phyloP scores from a whole-genome alignment of 148 eudicot species.

The Dysphania ambrosioides region DNA sequence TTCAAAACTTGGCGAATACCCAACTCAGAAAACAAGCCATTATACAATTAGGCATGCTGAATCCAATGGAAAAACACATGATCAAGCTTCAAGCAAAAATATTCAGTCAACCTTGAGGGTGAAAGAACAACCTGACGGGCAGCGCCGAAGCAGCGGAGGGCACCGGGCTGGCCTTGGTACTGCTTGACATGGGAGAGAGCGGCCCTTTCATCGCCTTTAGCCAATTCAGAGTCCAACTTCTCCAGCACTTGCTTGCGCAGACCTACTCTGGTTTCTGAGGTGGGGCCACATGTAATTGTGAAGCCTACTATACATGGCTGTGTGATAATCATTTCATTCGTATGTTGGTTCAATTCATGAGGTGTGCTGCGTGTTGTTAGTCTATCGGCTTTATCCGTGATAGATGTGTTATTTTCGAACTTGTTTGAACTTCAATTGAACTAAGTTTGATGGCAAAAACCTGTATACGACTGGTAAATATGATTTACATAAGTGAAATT shows the following conservation, averaged over 20 bases:
- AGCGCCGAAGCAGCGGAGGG: constrained; percentile 81
- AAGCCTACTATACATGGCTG: constrained; percentile 13
- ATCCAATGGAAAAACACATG: background rate
- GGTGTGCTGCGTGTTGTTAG: too few species aligned
- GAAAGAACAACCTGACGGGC: constrained; percentile 70
- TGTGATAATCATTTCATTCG: constrained; percentile 26
- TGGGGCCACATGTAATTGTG: constrained; percentile 25
- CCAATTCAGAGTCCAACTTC: constrained; percentile 60
- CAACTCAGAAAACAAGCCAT: background rate
- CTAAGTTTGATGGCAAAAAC: too few species aligned
- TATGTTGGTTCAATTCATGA: background rate
- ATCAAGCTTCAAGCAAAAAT: background rate
- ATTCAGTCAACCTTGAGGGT: background rate
- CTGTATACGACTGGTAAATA: too few species aligned
- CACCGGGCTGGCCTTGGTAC: constrained; percentile 49
- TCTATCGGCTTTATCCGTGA: too few species aligned
- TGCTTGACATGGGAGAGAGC: constrained; percentile 68
- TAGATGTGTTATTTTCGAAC: too few species aligned
- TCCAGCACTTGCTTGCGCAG: constrained; percentile 48
- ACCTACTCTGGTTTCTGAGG: constrained; percentile 26
- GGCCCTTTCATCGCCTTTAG: constrained; percentile 61
- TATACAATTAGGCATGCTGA: background rate
- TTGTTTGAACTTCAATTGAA: too few species aligned
- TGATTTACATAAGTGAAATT: too few species aligned
- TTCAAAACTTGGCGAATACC: constrained; percentile 2